Percentiles rank a stretch among this genome's conserved stretches.
Evolutionary conservation across 192 early-diverging fungal species (phyloP).

Genomic region (Phycomyces nitens): DNA sequence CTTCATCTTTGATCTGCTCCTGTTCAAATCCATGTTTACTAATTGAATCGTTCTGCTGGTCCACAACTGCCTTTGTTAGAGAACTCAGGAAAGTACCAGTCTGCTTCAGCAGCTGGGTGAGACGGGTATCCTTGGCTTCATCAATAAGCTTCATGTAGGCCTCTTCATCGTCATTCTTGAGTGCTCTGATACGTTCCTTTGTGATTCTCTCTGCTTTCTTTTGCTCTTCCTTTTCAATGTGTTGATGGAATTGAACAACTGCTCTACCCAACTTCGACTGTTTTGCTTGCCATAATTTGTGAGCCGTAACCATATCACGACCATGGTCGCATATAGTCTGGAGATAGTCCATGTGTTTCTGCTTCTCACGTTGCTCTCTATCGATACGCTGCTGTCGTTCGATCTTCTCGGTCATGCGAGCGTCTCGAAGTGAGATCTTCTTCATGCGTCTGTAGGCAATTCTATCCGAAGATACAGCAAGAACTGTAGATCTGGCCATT

Average conservation of each 20-base stretch:
- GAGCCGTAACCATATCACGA: conserved; percentile 62
- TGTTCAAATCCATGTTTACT: conserved; percentile 22
- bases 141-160: conserved; percentile 95
- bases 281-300: conserved; percentile 63
- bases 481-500: conserved; percentile 66
- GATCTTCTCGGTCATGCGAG: conserved; percentile 80
- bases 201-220: conserved; percentile 80
- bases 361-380: conserved; percentile 80
- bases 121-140: conserved; percentile 94
- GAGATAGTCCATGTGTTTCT: conserved; percentile 82
- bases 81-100: conserved; percentile 84
- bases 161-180: conserved; percentile 97
- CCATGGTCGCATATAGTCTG: conserved; percentile 73
- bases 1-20: conserved; percentile 40
- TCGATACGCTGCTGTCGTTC: conserved; percentile 87
- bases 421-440: conserved; percentile 80
- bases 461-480: conserved; percentile 79
- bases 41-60: conserved; percentile 69
- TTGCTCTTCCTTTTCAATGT: conserved; percentile 92
- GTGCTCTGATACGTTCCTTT: conserved; percentile 93
- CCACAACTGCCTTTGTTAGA: conserved; percentile 82
- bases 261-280: conserved; percentile 74
- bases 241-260: conserved; percentile 72
- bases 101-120: conserved; percentile 87
- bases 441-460: conserved; percentile 74